Conservation (phyloP, 352 stramenopile species). For the Globisporangium mamillatum region DNA sequence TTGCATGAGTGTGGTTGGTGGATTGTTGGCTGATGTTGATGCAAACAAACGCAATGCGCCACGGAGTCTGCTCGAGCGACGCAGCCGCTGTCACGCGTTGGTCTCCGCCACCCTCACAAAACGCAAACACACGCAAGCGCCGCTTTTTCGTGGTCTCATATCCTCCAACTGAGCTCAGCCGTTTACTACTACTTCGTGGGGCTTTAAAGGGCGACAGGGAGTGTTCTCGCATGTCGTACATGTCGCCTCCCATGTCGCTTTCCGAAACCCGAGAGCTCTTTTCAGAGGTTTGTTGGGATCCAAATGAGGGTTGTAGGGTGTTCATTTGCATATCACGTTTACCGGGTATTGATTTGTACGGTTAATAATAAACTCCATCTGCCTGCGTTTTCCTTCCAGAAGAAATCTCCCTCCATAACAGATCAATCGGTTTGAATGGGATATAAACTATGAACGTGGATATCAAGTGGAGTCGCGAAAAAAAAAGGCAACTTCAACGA, state of each 20-base stretch:
- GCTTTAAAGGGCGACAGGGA: conserved; percentile 1
- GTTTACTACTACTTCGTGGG: background rate
- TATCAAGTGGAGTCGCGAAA: background rate
- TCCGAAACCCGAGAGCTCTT: background rate
- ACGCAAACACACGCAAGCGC: background rate
- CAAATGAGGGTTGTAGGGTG: background rate
- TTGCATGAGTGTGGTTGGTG: background rate
- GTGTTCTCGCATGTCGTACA: conserved; percentile 3
- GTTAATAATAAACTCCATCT: background rate
- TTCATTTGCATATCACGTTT: background rate
- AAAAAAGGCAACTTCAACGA: conserved; percentile 5
- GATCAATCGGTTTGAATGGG: background rate
- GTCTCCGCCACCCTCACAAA: background rate
- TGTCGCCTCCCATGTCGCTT: conserved; percentile 6
- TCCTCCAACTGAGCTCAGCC: background rate
- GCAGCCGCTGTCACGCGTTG: conserved; percentile 6
- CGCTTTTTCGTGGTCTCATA: conserved; percentile 6
- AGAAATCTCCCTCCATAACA: background rate
- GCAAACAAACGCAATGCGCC: background rate
- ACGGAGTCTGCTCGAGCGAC: conserved; percentile 1
- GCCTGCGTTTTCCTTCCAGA: background rate
- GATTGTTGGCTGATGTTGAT: background rate
- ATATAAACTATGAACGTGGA: background rate
- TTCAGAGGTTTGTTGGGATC: conserved; percentile 2
- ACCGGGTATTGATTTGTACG: background rate